A percentile compares a stretch with the other conserved stretches of the same genome.
These are phyloP conservation scores for Claviceps sp. DNA, from an alignment of 2,329 filamentous ascomycete species.

Conservation along the genomic window DNA sequence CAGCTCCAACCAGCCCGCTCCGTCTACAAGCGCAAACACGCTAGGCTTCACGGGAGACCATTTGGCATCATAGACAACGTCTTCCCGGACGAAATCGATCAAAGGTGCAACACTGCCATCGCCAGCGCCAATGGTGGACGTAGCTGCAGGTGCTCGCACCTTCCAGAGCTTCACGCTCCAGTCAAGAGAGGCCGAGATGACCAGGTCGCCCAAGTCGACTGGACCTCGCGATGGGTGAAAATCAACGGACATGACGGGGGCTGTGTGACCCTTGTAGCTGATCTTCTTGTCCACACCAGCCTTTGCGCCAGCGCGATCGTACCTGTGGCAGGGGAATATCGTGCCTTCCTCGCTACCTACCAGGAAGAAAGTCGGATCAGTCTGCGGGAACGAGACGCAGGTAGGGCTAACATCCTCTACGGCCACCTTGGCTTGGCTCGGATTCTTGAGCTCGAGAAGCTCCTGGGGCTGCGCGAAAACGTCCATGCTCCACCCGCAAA, in stretches of 20 bases:
- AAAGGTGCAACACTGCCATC: slow-evolving; percentile 54
- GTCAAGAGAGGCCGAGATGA: slow-evolving; percentile 83
- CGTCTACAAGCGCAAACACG: slow-evolving; percentile 89
- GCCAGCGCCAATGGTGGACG: slow-evolving; percentile 42
- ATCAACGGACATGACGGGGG: slow-evolving; percentile 88
- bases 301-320: slow-evolving; percentile 93
- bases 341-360: slow-evolving; percentile 93
- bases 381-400: slow-evolving; percentile 85
- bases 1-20: slow-evolving; percentile 79
- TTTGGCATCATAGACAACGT: slow-evolving; percentile 88
- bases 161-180: slow-evolving; percentile 98
- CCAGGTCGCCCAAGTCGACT: slow-evolving; percentile 85
- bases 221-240: slow-evolving; percentile 90
- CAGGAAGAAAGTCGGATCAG: slow-evolving; percentile 94
- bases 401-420: slow-evolving; percentile 92
- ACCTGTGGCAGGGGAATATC: slow-evolving; percentile 92
- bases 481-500: slow-evolving; percentile 95
- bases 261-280: slow-evolving; percentile 79
- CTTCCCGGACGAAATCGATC: slow-evolving; percentile 83
- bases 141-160: slow-evolving; percentile 66
- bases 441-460: slow-evolving; percentile 74
- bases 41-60: slow-evolving; percentile 94
- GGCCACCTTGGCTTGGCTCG: slow-evolving; percentile 58
- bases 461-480: slow-evolving; percentile 97
- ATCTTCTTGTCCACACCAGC: slow-evolving; percentile 85